Evolutionary conservation across 305 asterid species (phyloP).

Genomic region (Rubia occidens): DNA sequence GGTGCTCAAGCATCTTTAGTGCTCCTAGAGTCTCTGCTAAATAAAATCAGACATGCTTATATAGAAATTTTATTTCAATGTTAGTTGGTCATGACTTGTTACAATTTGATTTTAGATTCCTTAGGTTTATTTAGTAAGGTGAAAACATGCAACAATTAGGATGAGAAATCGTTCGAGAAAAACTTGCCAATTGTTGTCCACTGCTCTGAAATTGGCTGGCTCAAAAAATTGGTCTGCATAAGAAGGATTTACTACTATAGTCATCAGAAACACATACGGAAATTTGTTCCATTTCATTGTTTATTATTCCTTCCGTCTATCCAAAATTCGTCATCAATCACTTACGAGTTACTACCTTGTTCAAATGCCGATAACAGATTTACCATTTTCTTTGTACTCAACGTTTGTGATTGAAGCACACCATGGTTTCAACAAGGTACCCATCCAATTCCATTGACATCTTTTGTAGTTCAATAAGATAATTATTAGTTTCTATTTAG

Average conservation of each 20-base stretch:
- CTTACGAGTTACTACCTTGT: conserved; percentile 8
- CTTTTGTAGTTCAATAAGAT: conserved; percentile 9
- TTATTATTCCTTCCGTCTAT: neutral
- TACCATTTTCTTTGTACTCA: conserved; percentile 93
- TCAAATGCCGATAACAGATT: conserved; percentile 72
- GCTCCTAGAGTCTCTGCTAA: neutral
- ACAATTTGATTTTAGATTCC: neutral
- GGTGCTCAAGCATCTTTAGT: neutral
- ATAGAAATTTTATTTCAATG: neutral
- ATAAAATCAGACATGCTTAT: neutral
- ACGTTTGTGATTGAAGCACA: conserved; percentile 92
- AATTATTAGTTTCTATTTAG: conserved; percentile 8
- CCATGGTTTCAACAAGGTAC: conserved; percentile 95
- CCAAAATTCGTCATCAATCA: neutral
- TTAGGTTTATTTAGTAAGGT: neutral
- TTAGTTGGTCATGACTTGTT: neutral
- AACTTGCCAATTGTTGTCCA: neutral
- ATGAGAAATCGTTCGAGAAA: neutral
- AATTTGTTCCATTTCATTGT: neutral
- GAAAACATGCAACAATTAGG: neutral
- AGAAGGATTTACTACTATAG: neutral
- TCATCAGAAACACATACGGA: neutral
- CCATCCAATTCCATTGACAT: conserved; percentile 6
- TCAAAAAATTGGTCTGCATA: neutral
- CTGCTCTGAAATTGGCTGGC: neutral